phyloP scores from a whole-genome alignment of 208 protist species.

The Strigomonas galati region DNA sequence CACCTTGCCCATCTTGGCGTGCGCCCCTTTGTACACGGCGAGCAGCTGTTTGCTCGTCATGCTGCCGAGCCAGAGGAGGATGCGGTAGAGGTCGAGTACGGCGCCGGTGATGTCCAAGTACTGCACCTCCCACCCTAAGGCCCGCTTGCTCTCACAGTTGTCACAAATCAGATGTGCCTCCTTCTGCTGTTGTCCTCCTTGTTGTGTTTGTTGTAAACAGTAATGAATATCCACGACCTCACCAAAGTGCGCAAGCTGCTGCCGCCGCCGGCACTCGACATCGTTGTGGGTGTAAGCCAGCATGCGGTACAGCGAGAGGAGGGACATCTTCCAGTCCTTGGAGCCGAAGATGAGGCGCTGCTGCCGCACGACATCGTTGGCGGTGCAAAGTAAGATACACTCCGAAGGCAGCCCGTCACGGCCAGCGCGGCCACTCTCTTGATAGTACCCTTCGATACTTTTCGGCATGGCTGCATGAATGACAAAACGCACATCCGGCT shows the following conservation, averaged over 20 bases:
- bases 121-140: conserved; percentile 48
- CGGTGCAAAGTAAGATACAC: conserved; percentile 74
- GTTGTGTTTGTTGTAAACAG: conserved; percentile 38
- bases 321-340: conserved; percentile 69
- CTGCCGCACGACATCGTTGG: conserved; percentile 67
- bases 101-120: conserved; percentile 40
- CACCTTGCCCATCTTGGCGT: conserved; percentile 64
- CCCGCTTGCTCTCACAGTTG: conserved; percentile 73
- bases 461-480: conserved; percentile 97
- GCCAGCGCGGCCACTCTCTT: conserved; percentile 96
- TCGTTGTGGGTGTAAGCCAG: conserved; percentile 79
- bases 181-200: conserved; percentile 3
- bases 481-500: conserved; percentile 97
- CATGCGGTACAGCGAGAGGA: conserved; percentile 75
- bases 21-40: conserved; percentile 66
- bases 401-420: conserved; percentile 91
- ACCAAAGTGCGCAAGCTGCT: conserved; percentile 86
- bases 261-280: conserved; percentile 79
- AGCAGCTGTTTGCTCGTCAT: conserved; percentile 82
- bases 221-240: conserved; percentile 68
- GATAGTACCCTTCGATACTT: conserved; percentile 97
- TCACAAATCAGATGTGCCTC: conserved; percentile 58
- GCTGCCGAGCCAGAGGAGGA: conserved; percentile 58
- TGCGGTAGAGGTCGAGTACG: conserved; percentile 60
- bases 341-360: conserved; percentile 77